These are phyloP conservation scores for Penicillium sp. DNA, from an alignment of 2,329 filamentous ascomycete genomes.

Conservation along the genomic window DNA sequence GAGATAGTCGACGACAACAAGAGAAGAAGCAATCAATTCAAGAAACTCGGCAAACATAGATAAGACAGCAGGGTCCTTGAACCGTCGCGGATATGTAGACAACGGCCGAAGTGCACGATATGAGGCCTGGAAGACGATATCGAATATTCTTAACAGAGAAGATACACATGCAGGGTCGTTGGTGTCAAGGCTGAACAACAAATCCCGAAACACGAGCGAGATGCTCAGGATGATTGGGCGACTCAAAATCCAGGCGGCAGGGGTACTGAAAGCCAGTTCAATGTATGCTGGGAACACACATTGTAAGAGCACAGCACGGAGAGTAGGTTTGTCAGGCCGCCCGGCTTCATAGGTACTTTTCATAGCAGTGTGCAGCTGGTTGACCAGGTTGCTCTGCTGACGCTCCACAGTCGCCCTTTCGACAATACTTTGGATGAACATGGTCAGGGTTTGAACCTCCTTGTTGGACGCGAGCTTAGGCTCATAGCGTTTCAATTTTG, in stretches of 20 bases:
- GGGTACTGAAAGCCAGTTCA: constrained; percentile 47
- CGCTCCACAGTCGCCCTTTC: constrained; percentile 60
- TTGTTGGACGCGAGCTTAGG: constrained; percentile 52
- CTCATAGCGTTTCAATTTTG: constrained; percentile 60
- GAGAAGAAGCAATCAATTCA: constrained; percentile 40
- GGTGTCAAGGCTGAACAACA: constrained; percentile 50
- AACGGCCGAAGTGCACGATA: constrained; percentile 39
- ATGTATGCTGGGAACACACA: constrained; percentile 61
- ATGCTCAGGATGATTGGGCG: constrained; percentile 55
- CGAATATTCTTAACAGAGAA: constrained; percentile 38
- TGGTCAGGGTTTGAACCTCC: constrained; percentile 55
- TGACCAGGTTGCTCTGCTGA: constrained; percentile 58
- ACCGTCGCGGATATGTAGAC: constrained; percentile 31
- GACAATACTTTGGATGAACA: constrained; percentile 61
- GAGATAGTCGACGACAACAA: constrained; percentile 52
- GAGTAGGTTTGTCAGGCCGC: constrained; percentile 40
- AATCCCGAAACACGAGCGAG: constrained; percentile 41
- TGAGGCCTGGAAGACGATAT: constrained; percentile 40
- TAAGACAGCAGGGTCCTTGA: constrained; percentile 43
- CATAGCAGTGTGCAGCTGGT: constrained; percentile 56
- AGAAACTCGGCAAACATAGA: constrained; percentile 42
- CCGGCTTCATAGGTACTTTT: constrained; percentile 46
- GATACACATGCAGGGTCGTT: constrained; percentile 40
- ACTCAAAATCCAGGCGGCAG: constrained; percentile 54
- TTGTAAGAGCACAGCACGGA: constrained; percentile 55